These are phyloP conservation scores for Trichoderma asperellum DNA, from an alignment of 2,329 filamentous ascomycete genomes.

Conservation along the genomic window DNA sequence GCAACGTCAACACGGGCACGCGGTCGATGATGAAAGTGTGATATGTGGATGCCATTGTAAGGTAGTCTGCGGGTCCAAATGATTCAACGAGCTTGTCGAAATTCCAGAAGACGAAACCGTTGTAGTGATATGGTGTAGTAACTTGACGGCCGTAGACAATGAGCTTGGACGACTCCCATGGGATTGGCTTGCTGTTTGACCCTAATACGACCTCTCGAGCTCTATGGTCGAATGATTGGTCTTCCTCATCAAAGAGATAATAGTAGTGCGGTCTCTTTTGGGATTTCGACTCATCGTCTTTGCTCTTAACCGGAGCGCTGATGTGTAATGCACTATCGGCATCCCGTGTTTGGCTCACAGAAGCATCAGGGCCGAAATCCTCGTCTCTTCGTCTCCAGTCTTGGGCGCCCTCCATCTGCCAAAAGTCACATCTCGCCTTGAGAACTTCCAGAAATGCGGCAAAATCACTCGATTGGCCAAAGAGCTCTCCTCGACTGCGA, in stretches of 20 bases:
- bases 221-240: conserved; percentile 38
- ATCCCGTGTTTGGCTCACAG: conserved; percentile 2
- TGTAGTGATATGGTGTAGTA: conserved; percentile 59
- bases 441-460: conserved; percentile 74
- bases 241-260: conserved; percentile 36
- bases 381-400: conserved; percentile 70
- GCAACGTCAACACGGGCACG: conserved; percentile 67
- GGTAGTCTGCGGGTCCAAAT: conserved; percentile 81
- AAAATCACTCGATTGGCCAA: conserved; percentile 71
- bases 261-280: conserved; percentile 41
- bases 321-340: background rate
- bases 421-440: conserved; percentile 78
- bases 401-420: conserved; percentile 76
- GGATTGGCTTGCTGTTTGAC: conserved; percentile 31
- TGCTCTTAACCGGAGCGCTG: background rate
- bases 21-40: conserved; percentile 76
- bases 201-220: conserved; percentile 35
- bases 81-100: conserved; percentile 70
- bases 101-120: conserved; percentile 65
- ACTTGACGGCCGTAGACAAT: conserved; percentile 68
- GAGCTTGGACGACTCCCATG: conserved; percentile 51
- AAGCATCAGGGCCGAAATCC: conserved; percentile 24
- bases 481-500: conserved; percentile 52
- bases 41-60: conserved; percentile 77
- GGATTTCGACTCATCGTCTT: conserved; percentile 28